phyloP scores from a whole-genome alignment of 1,139 yeast species.

The Magnusiomyces ingens region DNA sequence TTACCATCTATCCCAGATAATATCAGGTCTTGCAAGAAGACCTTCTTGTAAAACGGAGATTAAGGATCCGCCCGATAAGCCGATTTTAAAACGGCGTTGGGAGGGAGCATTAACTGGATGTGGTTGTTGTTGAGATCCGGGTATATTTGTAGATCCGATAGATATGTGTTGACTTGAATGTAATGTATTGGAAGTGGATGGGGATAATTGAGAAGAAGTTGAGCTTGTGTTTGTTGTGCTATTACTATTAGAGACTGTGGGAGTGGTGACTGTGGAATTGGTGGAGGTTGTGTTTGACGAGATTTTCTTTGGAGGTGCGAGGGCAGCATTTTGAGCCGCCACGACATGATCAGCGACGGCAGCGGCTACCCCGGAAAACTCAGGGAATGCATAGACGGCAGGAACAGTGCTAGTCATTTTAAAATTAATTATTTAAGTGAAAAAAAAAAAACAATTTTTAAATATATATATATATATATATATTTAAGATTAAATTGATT shows the following conservation, averaged over 20 bases:
- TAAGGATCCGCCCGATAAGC: conserved; percentile 88
- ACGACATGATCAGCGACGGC: conserved; percentile 92
- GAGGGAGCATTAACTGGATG: conserved; percentile 17
- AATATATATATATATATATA: neutral
- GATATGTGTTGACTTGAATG: too few relatives aligned
- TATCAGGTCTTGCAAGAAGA: conserved; percentile 60
- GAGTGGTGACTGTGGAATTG: conserved; percentile 10
- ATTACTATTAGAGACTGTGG: conserved; percentile 6
- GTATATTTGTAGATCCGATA: too few relatives aligned
- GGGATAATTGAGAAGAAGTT: too few relatives aligned
- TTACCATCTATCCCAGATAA: conserved; percentile 85
- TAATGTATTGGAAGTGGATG: too few relatives aligned
- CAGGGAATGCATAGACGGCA: conserved; percentile 83
- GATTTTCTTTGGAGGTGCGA: conserved; percentile 25
- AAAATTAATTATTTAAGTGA: neutral
- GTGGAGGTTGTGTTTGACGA: neutral
- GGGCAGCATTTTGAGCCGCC: conserved; percentile 70
- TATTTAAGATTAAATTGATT: too few relatives aligned
- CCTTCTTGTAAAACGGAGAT: conserved; percentile 84
- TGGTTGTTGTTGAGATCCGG: too few relatives aligned
- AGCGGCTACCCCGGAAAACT: conserved; percentile 82
- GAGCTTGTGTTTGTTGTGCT: too few relatives aligned
- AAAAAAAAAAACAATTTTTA: neutral
- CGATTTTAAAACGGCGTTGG: conserved; percentile 68
- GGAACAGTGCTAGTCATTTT: conserved; percentile 92